phyloP scores from a whole-genome alignment of 1,284 basidiomycete species.

The Sutorius eximius region DNA sequence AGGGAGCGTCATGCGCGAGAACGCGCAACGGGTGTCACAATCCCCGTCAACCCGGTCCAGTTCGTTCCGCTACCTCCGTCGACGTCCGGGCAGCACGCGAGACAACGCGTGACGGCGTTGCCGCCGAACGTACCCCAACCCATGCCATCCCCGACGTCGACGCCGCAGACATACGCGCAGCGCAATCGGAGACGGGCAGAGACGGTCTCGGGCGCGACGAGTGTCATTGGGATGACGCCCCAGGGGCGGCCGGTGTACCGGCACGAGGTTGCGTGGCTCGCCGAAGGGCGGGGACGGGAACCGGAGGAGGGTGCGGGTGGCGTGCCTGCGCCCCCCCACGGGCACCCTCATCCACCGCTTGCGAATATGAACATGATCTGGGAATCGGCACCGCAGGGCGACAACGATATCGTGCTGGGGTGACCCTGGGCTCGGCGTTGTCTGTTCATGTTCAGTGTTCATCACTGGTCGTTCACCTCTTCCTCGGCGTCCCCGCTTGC shows the following conservation, averaged over 20 bases:
- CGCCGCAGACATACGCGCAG: slow-evolving; percentile 20
- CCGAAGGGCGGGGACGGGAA: slow-evolving; percentile 23
- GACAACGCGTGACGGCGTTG: slow-evolving; percentile 31
- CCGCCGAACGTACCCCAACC: slow-evolving; percentile 31
- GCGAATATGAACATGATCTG: slow-evolving; percentile 30
- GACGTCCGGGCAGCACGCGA: slow-evolving; percentile 18
- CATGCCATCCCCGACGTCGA: slow-evolving; percentile 21
- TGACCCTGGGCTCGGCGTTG: slow-evolving; percentile 13
- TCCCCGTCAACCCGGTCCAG: slow-evolving; percentile 17
- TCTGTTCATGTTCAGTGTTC: slow-evolving; percentile 7
- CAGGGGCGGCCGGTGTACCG: slow-evolving; percentile 33
- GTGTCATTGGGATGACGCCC: slow-evolving; percentile 30
- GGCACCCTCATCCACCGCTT: slow-evolving; percentile 22
- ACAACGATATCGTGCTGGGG: slow-evolving; percentile 35
- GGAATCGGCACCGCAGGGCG: slow-evolving; percentile 31
- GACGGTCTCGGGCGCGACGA: slow-evolving; percentile 40
- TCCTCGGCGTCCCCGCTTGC: background rate
- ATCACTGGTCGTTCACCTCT: background rate
- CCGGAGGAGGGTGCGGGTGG: slow-evolving; percentile 21
- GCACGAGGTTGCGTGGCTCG: slow-evolving; percentile 29
- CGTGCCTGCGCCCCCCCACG: slow-evolving; percentile 18
- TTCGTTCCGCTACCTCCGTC: slow-evolving; percentile 20
- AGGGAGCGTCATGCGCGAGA: slow-evolving; percentile 36
- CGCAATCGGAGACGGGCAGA: slow-evolving; percentile 39
- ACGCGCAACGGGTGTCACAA: slow-evolving; percentile 23